These are phyloP conservation scores for Boechera retrofracta DNA, from an alignment of 345 rosid species.

Conservation along the genomic window DNA sequence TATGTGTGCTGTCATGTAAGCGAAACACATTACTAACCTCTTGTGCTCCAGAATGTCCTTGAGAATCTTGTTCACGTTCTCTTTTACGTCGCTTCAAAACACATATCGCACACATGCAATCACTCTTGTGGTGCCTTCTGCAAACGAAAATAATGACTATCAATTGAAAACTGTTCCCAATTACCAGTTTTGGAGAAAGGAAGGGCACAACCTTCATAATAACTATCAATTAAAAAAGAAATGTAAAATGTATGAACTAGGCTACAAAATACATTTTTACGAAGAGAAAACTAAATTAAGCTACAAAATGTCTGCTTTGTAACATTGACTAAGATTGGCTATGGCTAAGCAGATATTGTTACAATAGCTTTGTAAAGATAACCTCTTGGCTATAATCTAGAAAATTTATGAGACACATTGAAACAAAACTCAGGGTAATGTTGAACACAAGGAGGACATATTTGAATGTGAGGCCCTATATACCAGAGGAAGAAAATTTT, in stretches of 20 bases:
- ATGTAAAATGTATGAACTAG: conserved; percentile 6
- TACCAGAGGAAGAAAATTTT: conserved; percentile 25
- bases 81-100: conserved; percentile 85
- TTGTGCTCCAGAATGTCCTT: conserved; percentile 60
- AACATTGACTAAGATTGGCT: conserved; percentile 4
- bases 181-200: not conserved
- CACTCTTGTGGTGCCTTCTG: conserved; percentile 91
- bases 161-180: not conserved
- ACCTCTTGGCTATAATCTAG: conserved; percentile 26
- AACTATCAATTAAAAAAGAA: not conserved
- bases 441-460: conserved; percentile 10
- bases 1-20: not conserved
- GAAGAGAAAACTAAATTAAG: not conserved
- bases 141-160: conserved; percentile 33
- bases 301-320: not conserved
- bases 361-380: conserved; percentile 5
- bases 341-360: conserved; percentile 17
- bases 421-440: too few relatives aligned
- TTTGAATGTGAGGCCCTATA: not conserved
- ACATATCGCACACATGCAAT: conserved; percentile 96
- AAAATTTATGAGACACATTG: not conserved
- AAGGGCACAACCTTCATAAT: not conserved
- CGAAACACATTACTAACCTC: conserved; percentile 49
- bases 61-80: conserved; percentile 78
- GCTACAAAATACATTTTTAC: not conserved